Conservation (phyloP, 352 stramenopile species). For the Globisporangium canariense region DNA sequence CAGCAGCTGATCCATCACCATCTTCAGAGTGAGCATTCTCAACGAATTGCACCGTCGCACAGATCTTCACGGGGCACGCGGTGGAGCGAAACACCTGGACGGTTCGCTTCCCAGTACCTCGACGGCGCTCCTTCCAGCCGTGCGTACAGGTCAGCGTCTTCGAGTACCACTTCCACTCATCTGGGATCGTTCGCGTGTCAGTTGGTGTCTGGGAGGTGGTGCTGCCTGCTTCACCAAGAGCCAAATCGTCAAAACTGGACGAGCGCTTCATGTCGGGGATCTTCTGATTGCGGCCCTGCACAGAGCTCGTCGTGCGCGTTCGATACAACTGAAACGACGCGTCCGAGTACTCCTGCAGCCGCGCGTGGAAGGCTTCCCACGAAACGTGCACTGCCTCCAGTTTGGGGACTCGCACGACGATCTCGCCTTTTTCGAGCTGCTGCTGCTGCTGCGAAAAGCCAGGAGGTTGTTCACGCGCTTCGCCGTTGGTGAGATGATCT, state of each 20-base stretch:
- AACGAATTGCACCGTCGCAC: constrained; percentile 63
- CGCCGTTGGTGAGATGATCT: neutral
- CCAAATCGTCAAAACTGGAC: neutral
- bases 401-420: constrained; percentile 61
- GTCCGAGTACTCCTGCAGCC: constrained; percentile 58
- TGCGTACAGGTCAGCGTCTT: constrained; percentile 80
- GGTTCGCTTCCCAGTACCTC: constrained; percentile 59
- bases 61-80: constrained; percentile 74
- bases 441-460: neutral
- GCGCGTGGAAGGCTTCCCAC: constrained; percentile 69
- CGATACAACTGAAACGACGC: constrained; percentile 71
- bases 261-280: constrained; percentile 44
- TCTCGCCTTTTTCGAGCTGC: constrained; percentile 19
- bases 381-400: constrained; percentile 51
- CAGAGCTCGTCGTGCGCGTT: constrained; percentile 71
- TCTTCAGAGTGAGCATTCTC: constrained; percentile 9
- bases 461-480: neutral
- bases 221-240: neutral
- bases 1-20: neutral
- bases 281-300: constrained; percentile 65
- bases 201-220: neutral
- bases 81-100: constrained; percentile 66
- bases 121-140: constrained; percentile 76
- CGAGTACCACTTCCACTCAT: constrained; percentile 76
- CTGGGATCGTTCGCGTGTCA: constrained; percentile 42